Conservation (phyloP, 495 filamentous ascomycete species). For the Trichoderma erinaceum region DNA sequence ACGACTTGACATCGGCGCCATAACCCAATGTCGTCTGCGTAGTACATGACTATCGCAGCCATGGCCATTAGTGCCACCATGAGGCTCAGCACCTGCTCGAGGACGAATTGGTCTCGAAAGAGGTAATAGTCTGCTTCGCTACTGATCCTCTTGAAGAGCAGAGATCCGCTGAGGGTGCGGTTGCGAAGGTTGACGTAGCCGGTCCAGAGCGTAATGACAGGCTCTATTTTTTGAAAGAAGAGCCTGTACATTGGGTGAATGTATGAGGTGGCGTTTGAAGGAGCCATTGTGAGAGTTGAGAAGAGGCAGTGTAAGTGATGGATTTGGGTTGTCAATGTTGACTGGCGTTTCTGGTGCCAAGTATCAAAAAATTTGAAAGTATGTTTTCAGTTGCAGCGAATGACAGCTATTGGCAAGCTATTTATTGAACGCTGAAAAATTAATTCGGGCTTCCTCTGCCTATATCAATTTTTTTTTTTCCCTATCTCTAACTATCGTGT, state of each 20-base stretch:
- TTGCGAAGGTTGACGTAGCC: neutral
- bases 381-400: no score
- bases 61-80: neutral
- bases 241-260: neutral
- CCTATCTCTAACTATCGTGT: no score
- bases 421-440: no score
- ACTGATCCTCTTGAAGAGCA: neutral
- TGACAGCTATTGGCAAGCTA: no score
- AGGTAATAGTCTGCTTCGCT: neutral
- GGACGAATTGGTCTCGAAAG: neutral
- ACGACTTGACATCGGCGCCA: neutral
- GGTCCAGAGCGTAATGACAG: neutral
- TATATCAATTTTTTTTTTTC: no score
- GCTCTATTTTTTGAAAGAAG: neutral
- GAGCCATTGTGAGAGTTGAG: no score
- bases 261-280: neutral
- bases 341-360: no score
- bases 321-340: no score
- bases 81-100: neutral
- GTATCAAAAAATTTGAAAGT: no score
- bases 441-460: no score
- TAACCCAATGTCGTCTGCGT: neutral
- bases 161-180: neutral
- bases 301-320: no score
- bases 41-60: neutral